These are phyloP conservation scores for Kuraishia hungarica DNA, from an alignment of 805 yeast species.

Conservation along the genomic window DNA sequence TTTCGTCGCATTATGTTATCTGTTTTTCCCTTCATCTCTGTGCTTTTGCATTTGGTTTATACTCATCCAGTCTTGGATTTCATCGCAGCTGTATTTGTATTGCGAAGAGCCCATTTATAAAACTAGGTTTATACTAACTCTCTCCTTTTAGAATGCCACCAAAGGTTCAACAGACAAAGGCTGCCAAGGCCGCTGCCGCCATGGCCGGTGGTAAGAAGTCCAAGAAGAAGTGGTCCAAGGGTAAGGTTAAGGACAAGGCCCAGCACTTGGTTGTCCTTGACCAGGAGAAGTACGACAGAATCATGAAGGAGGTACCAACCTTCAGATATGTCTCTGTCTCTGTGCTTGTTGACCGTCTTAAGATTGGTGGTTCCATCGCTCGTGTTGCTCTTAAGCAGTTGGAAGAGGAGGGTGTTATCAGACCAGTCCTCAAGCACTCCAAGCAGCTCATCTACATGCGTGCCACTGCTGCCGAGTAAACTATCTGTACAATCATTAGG, in stretches of 20 bases:
- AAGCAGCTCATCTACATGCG: conserved; percentile 94
- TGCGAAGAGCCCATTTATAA: neutral
- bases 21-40: too few species aligned
- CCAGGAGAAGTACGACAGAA: conserved; percentile 98
- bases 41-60: too few species aligned
- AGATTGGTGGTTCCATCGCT: conserved; percentile 98
- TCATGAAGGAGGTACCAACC: conserved; percentile 98
- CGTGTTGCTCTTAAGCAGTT: conserved; percentile 96
- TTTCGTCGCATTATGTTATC: too few species aligned
- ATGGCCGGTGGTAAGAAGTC: conserved; percentile 99
- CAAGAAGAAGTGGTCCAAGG: conserved; percentile 99
- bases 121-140: conserved; percentile 11
- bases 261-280: conserved; percentile 95
- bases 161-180: conserved; percentile 97
- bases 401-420: conserved; percentile 91
- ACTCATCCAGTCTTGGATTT: too few species aligned
- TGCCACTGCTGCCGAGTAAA: conserved; percentile 61
- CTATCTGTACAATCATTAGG: conserved; percentile 8
- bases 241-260: conserved; percentile 99
- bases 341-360: conserved; percentile 97
- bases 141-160: conserved; percentile 74
- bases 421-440: conserved; percentile 90
- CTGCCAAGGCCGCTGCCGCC: conserved; percentile 99
- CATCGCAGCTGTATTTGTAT: neutral
- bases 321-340: conserved; percentile 98